A percentile compares a stretch with the other conserved stretches of the same genome.
Evolutionary conservation across 2,329 filamentous ascomycete species (phyloP).

Genomic region (Balansia obtecta): DNA sequence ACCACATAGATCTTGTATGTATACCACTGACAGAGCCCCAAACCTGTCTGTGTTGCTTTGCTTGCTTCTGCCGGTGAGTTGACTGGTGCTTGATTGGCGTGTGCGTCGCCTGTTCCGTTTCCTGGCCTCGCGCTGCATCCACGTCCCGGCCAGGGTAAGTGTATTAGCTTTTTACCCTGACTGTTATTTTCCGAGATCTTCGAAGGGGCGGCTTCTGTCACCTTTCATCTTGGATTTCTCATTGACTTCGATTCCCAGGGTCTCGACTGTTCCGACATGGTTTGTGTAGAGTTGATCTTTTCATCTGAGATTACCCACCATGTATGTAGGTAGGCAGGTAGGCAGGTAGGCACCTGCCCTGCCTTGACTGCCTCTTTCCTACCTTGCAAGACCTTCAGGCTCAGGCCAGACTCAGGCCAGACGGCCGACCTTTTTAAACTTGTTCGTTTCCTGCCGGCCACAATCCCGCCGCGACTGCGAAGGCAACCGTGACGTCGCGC

Average conservation of each 20-base stretch:
- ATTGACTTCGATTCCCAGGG: neutral
- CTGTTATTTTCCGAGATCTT: constrained; percentile 1
- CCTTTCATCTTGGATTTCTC: neutral
- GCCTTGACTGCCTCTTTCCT: too few species aligned
- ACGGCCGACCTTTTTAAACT: neutral
- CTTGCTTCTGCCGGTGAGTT: neutral
- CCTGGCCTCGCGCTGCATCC: neutral
- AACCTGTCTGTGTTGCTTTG: neutral
- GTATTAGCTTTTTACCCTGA: neutral
- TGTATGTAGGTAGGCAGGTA: too few species aligned
- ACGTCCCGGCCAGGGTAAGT: neutral
- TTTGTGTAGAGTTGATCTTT: neutral
- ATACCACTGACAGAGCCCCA: too few species aligned
- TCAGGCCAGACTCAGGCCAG: too few species aligned
- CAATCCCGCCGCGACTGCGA: neutral
- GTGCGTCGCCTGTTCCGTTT: neutral
- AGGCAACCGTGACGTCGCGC: neutral
- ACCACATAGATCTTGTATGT: too few species aligned
- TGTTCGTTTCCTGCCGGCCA: neutral
- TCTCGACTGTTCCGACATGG: neutral
- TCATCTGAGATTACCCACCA: too few species aligned
- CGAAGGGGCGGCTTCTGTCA: neutral
- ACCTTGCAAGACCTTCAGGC: too few species aligned
- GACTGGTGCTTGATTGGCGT: neutral
- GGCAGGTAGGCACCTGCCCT: too few species aligned